Base-by-base conservation (phyloP, 768 basidiomycete genomes). In the Vararia minispora region DNA sequence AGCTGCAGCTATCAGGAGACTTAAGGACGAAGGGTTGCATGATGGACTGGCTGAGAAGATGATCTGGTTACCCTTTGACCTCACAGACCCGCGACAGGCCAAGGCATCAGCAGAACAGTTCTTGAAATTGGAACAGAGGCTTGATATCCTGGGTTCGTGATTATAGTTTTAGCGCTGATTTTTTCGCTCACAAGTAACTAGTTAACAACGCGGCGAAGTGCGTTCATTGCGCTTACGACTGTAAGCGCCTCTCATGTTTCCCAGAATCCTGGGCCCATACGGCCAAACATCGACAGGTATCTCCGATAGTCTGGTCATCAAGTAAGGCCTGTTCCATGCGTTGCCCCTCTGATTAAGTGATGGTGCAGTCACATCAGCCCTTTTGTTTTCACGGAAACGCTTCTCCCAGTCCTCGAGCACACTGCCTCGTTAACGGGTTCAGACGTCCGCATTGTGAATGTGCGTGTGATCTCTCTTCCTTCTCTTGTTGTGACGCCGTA, bases 381-480 rank as follows among this genome's bases (percentile, higher is more conserved):
- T 53, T 51, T 74, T 39, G 63, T 70, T 11, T 66, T 80, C 43
- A 78, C 74, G 7, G 54, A 62, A 16, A 61, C 65, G 3, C 61
- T 80, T 6, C 59, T 77, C 26, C 72, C 77, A 2, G 50, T 77
- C 2, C 49, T 80, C 33, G 58, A 56, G 28, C 53, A 59, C 37
- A 79, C 79, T 1, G 68, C 74, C 0, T 45, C 59, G 13, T 53
- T 64, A 32, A 55, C 63, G 0, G 57, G 57, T 17, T 63, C 73
- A 0, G 79, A 81, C 42, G 77, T 79, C 33, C 69, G 79, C 13
- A 62, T 82, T 11, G 62, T 79, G 8, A 66, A 71, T 39, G 77
- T 78, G 42, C 28, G 69, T 44, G 23, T 17, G 20, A 9, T 13
- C 39, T 27, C 5, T 12, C 21, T 24, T 30, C 12, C 23, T n/a